These are phyloP conservation scores for Chlorella sp. DNA, from an alignment of 139 green algal species.

Conservation along the genomic window DNA sequence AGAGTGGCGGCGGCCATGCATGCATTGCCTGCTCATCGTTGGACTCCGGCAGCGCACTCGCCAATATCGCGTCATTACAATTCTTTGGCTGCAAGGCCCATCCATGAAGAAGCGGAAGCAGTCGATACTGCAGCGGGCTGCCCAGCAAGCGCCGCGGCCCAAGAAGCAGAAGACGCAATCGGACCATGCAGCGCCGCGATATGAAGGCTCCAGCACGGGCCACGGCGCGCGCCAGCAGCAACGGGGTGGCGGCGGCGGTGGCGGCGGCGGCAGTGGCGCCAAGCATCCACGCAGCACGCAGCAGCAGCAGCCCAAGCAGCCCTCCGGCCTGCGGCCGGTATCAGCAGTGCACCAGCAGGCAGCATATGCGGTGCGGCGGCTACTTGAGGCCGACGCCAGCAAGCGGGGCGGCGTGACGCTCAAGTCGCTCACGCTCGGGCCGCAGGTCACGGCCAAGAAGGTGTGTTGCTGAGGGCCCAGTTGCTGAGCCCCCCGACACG, in stretches of 20 bases:
- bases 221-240: neutral
- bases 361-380: constrained; percentile 46
- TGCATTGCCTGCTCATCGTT: neutral
- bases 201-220: neutral
- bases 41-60: neutral
- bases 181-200: neutral
- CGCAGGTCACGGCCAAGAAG: constrained; percentile 80
- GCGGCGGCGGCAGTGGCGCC: too few species aligned
- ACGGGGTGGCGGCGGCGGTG: too few species aligned
- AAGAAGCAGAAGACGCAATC: constrained; percentile 20
- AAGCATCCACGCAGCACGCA: too few species aligned
- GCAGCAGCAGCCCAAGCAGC: neutral
- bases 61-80: neutral
- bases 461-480: neutral
- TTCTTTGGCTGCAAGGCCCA: too few species aligned
- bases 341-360: constrained; percentile 61
- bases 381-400: constrained; percentile 52
- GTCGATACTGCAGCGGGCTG: constrained; percentile 13
- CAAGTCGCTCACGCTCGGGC: constrained; percentile 83
- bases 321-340: constrained; percentile 66
- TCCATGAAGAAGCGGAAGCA: constrained; percentile 22
- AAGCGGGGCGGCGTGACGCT: constrained; percentile 44
- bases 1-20: constrained; percentile 14
- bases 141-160: neutral
- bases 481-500: too few species aligned